A percentile compares a stretch with the other conserved stretches of the same genome.
Evolutionary conservation across 805 yeast species (phyloP).

Genomic region (Sugiyamaella smithiae): DNA sequence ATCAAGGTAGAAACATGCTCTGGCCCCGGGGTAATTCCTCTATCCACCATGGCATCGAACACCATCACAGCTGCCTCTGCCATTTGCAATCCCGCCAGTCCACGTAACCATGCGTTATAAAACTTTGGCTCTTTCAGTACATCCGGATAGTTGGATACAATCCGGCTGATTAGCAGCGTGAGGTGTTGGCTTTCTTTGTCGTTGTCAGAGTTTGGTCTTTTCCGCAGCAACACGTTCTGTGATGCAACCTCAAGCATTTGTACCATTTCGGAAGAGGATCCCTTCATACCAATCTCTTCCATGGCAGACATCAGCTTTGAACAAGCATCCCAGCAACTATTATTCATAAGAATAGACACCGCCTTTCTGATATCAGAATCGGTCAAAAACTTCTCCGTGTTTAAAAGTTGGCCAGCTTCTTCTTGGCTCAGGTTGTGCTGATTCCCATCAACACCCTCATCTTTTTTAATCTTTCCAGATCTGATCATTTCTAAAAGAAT

Average conservation of each 20-base stretch:
- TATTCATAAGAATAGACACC: slow-evolving; percentile 10
- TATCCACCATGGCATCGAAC: slow-evolving; percentile 23
- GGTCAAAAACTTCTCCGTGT: slow-evolving; percentile 8
- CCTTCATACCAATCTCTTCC: slow-evolving; percentile 10
- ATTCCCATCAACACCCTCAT: slow-evolving; percentile 3
- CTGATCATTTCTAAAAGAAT: slow-evolving; percentile 10
- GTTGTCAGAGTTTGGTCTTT: slow-evolving; percentile 3
- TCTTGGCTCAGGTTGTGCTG: slow-evolving; percentile 7
- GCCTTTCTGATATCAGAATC: slow-evolving; percentile 11
- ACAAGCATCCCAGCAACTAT: slow-evolving; percentile 17
- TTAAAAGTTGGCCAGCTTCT: slow-evolving; percentile 18
- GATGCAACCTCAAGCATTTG: slow-evolving; percentile 21
- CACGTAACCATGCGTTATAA: slow-evolving; percentile 26
- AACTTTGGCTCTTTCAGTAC: slow-evolving; percentile 21
- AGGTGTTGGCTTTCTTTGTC: slow-evolving; percentile 6
- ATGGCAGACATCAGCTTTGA: slow-evolving; percentile 17
- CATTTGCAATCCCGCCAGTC: slow-evolving; percentile 21
- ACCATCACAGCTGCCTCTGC: slow-evolving; percentile 21
- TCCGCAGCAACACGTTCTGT: slow-evolving; percentile 10
- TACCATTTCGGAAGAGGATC: slow-evolving; percentile 17
- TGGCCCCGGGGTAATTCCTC: slow-evolving; percentile 13
- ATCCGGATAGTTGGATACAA: slow-evolving; percentile 22
- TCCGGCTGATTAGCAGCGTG: slow-evolving; percentile 13
- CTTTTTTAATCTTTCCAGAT: slow-evolving; percentile 2
- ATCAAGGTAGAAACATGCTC: slow-evolving; percentile 18